Conservation (phyloP, 306 rosid species). For the Pachyrhizus erosus region DNA sequence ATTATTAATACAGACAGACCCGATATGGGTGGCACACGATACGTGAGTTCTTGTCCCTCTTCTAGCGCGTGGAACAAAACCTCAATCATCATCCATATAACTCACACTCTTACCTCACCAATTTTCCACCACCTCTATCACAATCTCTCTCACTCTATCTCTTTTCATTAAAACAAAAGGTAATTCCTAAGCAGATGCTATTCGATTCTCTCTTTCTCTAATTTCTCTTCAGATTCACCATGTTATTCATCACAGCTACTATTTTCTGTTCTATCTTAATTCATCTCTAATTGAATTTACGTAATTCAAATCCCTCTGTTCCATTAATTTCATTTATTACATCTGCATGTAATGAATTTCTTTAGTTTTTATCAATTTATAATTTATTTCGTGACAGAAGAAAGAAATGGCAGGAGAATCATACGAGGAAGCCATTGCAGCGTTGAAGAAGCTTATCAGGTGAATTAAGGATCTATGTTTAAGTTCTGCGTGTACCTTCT, state of each 20-base stretch:
- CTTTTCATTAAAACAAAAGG: slow-evolving; percentile 4
- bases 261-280: background rate
- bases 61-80: background rate
- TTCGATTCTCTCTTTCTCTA: slow-evolving; percentile 9
- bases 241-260: background rate
- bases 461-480: background rate
- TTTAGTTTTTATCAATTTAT: background rate
- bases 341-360: background rate
- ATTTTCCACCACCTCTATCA: slow-evolving; percentile 1
- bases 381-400: slow-evolving; percentile 38
- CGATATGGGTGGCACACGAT: slow-evolving; percentile 32
- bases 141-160: background rate
- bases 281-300: background rate
- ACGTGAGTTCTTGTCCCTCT: slow-evolving; percentile 29
- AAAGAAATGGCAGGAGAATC: slow-evolving; percentile 74
- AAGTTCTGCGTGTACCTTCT: background rate
- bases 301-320: background rate
- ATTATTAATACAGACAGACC: slow-evolving; percentile 4
- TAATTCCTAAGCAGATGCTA: slow-evolving; percentile 26
- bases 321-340: background rate
- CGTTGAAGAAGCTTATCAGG: slow-evolving; percentile 79
- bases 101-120: background rate
- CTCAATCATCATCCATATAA: background rate
- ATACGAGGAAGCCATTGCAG: slow-evolving; percentile 79
- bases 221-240: slow-evolving; percentile 34